These are phyloP conservation scores for Pestalotiopsis sp. DNA, from an alignment of 2,329 filamentous ascomycete genomes.

Conservation along the genomic window DNA sequence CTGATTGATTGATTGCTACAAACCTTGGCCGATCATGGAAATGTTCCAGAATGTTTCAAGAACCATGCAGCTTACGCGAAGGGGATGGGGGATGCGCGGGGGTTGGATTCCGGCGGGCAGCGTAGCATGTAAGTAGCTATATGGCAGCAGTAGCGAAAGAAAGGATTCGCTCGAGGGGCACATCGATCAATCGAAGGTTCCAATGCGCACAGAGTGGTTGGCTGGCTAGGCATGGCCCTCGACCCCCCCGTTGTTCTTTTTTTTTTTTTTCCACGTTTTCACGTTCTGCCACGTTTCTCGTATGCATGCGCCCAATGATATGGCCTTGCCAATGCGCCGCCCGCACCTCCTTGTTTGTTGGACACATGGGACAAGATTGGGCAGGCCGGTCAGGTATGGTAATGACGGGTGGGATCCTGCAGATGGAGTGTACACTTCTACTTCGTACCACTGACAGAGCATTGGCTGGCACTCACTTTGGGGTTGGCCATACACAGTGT, in stretches of 20 bases:
- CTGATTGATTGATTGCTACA: background rate
- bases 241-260: background rate
- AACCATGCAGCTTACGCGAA: constrained; percentile 3
- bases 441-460: background rate
- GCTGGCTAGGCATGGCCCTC: background rate
- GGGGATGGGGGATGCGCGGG: background rate
- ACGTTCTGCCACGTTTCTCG: constrained; percentile 12
- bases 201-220: background rate
- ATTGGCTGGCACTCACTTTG: too few relatives aligned
- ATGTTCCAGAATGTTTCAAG: constrained; percentile 14
- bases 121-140: background rate
- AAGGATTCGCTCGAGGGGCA: too few relatives aligned
- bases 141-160: too few relatives aligned
- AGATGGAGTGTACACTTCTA: background rate
- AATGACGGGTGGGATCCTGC: background rate
- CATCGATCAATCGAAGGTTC: background rate
- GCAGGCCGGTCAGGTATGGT: background rate
- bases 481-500: too few relatives aligned
- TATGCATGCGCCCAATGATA: background rate
- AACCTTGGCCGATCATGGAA: constrained; percentile 7
- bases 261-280: background rate
- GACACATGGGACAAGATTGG: background rate
- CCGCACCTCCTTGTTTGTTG: background rate
- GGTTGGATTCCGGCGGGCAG: background rate
- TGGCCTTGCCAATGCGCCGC: constrained; percentile 2